These are phyloP conservation scores for Rugiboletus extremiorientalis DNA, from an alignment of 1,284 basidiomycete species.

Conservation along the genomic window DNA sequence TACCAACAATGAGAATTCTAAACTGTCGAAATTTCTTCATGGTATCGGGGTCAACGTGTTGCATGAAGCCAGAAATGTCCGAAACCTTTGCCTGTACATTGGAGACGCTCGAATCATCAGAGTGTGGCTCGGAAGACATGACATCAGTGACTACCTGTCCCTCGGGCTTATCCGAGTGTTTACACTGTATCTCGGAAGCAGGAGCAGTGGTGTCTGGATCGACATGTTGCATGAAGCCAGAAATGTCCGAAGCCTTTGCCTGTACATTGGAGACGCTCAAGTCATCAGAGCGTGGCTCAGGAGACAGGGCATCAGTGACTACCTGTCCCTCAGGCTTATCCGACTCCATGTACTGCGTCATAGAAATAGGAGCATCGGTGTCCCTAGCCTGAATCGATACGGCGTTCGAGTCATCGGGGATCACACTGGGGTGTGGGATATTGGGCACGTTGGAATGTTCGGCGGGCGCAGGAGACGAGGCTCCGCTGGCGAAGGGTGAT, in stretches of 20 bases:
- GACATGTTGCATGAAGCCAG: no score
- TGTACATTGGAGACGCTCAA: no score
- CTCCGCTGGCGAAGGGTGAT: neutral
- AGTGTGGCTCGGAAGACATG: no score
- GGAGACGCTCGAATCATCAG: no score
- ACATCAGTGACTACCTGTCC: neutral
- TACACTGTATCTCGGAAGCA: neutral
- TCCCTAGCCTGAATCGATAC: neutral
- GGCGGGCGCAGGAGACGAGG: neutral
- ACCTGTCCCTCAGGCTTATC: neutral
- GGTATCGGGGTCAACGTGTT: neutral
- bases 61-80: no score
- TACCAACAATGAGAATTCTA: neutral
- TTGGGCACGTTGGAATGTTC: neutral
- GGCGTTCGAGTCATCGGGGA: neutral
- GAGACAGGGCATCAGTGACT: neutral
- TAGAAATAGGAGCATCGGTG: neutral
- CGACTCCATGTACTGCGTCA: neutral
- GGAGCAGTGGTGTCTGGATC: neutral
- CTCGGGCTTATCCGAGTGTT: neutral
- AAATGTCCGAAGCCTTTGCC: no score
- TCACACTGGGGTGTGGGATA: neutral
- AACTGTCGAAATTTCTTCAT: neutral
- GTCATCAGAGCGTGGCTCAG: no score
- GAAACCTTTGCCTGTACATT: no score